These are phyloP conservation scores for Leptomonas pyrrhocoris DNA, from an alignment of 208 protist genomes.

Conservation along the genomic window DNA sequence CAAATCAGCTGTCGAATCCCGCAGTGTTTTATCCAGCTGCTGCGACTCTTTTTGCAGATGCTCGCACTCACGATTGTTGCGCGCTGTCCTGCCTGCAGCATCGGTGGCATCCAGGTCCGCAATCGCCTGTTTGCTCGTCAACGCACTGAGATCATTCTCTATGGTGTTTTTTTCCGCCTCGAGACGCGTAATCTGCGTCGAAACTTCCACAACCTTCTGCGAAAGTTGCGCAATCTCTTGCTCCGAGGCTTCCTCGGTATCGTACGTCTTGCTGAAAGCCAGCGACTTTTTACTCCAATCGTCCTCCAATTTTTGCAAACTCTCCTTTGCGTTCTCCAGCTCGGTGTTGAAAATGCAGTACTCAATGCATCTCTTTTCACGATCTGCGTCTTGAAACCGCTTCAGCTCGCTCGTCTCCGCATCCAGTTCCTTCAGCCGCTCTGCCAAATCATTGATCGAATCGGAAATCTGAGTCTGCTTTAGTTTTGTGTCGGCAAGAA, in stretches of 20 bases:
- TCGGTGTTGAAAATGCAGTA: slow-evolving; percentile 90
- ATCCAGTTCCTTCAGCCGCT: slow-evolving; percentile 94
- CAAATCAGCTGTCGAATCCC: slow-evolving; percentile 35
- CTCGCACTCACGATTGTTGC: slow-evolving; percentile 52
- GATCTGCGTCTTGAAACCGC: slow-evolving; percentile 92
- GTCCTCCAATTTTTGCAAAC: slow-evolving; percentile 55
- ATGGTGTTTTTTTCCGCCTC: slow-evolving; percentile 59
- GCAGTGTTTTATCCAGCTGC: slow-evolving; percentile 51
- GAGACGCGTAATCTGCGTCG: slow-evolving; percentile 45
- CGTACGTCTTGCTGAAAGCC: slow-evolving; percentile 49
- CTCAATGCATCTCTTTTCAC: slow-evolving; percentile 90
- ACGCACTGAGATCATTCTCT: slow-evolving; percentile 53
- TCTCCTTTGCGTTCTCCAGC: slow-evolving; percentile 58
- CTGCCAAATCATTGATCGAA: slow-evolving; percentile 92
- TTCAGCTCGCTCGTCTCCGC: slow-evolving; percentile 95
- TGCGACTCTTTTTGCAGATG: slow-evolving; percentile 61
- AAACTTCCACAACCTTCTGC: slow-evolving; percentile 44
- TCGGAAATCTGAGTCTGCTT: slow-evolving; percentile 91
- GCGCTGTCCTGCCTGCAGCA: slow-evolving; percentile 37
- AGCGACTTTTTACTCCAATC: slow-evolving; percentile 50
- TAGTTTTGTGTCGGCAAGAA: slow-evolving; percentile 93
- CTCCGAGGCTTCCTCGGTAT: slow-evolving; percentile 50
- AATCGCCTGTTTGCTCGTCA: slow-evolving; percentile 71
- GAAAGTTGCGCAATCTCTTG: slow-evolving; percentile 43
- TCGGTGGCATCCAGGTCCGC: slow-evolving; percentile 67